Conservation (phyloP, 495 filamentous ascomycete species). For the Daldinia concentrica region DNA sequence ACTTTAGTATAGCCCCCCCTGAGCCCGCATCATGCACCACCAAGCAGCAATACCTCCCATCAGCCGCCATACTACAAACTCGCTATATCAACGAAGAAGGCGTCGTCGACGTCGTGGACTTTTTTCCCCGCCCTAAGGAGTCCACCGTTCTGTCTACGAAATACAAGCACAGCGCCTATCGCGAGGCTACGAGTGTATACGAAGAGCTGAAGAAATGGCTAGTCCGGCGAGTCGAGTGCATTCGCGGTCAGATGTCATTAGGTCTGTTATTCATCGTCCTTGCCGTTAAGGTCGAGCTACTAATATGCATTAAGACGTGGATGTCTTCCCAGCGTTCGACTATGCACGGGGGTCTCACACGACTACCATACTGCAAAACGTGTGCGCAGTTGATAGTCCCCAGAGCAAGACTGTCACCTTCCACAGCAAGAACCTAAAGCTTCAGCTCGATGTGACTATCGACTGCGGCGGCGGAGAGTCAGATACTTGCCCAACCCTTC, state of each 20-base stretch:
- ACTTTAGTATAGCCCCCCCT: conserved; percentile 69
- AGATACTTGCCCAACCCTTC: conserved; percentile 56
- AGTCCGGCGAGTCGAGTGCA: conserved; percentile 74
- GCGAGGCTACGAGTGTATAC: conserved; percentile 59
- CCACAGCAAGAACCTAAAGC: conserved; percentile 61
- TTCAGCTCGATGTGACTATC: conserved; percentile 72
- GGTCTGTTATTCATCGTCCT: conserved; percentile 39
- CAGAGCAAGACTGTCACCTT: conserved; percentile 70
- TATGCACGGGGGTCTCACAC: conserved; percentile 69
- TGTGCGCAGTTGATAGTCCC: conserved; percentile 46
- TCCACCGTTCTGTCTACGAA: conserved; percentile 54
- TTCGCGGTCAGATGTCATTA: conserved; percentile 67
- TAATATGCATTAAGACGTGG: conserved; percentile 54
- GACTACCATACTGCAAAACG: conserved; percentile 56
- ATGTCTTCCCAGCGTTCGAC: conserved; percentile 75
- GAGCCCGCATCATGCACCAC: conserved; percentile 61
- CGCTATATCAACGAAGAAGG: conserved; percentile 76
- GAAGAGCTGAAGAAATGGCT: conserved; percentile 67
- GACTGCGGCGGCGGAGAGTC: conserved; percentile 64
- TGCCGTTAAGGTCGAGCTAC: background rate
- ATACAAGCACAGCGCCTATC: conserved; percentile 58
- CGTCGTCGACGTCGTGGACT: conserved; percentile 74
- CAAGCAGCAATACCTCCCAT: conserved; percentile 75
- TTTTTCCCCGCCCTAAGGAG: conserved; percentile 70
- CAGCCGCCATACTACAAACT: conserved; percentile 74